Evolutionary conservation across 306 rosid species (phyloP).

Genomic region (Prunus mongolica): DNA sequence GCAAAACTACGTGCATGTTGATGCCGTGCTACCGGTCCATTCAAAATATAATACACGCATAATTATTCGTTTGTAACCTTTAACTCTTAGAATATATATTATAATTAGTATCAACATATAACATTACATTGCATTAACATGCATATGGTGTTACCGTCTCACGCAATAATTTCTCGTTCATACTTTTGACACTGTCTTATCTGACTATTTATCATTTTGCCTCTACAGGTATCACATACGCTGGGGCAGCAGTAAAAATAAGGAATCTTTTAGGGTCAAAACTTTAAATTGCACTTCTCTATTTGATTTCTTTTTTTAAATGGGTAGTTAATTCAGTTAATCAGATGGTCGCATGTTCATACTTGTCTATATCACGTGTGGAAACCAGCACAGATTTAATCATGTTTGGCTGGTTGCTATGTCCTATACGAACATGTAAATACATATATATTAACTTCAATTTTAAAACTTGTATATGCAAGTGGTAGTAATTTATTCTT

Average conservation of each 20-base stretch:
- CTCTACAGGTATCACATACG: too few species aligned
- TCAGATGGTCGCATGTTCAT: constrained; percentile 13
- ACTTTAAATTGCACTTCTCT: neutral
- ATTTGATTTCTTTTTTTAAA: neutral
- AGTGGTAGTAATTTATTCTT: constrained; percentile 22
- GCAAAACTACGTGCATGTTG: too few species aligned
- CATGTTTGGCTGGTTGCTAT: constrained; percentile 11
- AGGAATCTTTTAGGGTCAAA: neutral
- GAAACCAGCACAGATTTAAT: constrained; percentile 11
- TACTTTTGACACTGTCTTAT: too few species aligned
- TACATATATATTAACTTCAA: neutral
- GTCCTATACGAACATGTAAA: neutral
- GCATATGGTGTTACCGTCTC: too few species aligned
- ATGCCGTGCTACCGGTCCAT: too few species aligned
- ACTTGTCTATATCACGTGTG: constrained; percentile 27
- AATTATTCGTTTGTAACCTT: too few species aligned
- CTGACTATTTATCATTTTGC: too few species aligned
- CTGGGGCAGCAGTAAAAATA: neutral
- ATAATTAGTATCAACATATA: too few species aligned
- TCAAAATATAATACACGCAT: too few species aligned
- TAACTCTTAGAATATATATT: too few species aligned
- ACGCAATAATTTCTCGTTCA: too few species aligned
- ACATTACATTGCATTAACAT: too few species aligned
- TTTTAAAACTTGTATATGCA: constrained; percentile 10
- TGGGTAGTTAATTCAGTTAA: constrained; percentile 58